phyloP scores from a whole-genome alignment of 352 stramenopile genomes.

The Thraustotheca clavata region DNA sequence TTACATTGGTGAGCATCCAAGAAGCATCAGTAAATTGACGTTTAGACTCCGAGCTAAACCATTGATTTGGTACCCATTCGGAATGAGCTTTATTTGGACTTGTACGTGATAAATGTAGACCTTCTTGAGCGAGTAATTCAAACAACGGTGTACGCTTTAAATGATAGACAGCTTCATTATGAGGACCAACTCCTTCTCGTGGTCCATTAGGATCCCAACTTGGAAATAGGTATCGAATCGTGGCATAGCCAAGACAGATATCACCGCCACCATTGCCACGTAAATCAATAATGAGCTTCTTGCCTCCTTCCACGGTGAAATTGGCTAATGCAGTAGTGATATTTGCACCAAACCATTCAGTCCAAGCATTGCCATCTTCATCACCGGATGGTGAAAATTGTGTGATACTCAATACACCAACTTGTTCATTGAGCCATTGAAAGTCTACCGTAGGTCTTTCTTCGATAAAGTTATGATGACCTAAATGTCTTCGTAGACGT shows the following conservation, averaged over 20 bases:
- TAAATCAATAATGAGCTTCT: constrained; percentile 14
- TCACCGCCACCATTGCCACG: constrained; percentile 19
- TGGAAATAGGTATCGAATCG: constrained; percentile 19
- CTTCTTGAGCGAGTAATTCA: constrained; percentile 1
- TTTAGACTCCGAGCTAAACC: constrained; percentile 6
- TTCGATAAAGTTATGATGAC: constrained; percentile 15
- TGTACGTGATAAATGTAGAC: background rate
- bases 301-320: background rate
- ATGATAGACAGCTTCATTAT: constrained; percentile 11
- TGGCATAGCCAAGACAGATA: constrained; percentile 18
- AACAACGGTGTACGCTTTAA: constrained; percentile 1
- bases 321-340: constrained; percentile 1
- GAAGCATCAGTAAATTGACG: constrained; percentile 1
- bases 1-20: constrained; percentile 1
- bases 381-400: constrained; percentile 11
- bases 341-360: background rate
- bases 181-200: constrained; percentile 6
- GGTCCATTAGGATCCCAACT: constrained; percentile 3
- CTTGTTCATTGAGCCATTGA: background rate
- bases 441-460: constrained; percentile 1
- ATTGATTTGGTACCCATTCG: constrained; percentile 11
- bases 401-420: constrained; percentile 15
- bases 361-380: background rate
- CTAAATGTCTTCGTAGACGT: constrained; percentile 9
- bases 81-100: background rate